These are phyloP conservation scores for Brasenia schreberi DNA, from an alignment of 164 flowering plant genomes.

Conservation along the genomic window DNA sequence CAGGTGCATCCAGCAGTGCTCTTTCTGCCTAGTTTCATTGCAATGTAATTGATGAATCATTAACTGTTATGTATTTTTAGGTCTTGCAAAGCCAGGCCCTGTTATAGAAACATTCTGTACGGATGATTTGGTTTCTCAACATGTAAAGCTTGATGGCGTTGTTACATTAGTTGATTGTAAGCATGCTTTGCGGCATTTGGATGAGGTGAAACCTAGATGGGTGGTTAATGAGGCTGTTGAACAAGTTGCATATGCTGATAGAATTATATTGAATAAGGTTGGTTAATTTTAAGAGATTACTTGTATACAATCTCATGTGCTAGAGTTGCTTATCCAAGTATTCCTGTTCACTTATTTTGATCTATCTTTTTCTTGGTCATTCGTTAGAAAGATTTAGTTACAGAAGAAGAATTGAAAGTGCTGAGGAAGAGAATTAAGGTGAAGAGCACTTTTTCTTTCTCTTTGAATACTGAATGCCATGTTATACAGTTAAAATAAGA, in stretches of 20 bases:
- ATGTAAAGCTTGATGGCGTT: conserved; percentile 94
- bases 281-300: background rate
- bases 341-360: background rate
- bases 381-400: conserved; percentile 77
- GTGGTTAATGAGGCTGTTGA: conserved; percentile 96
- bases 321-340: background rate
- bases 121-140: conserved; percentile 68
- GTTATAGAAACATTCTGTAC: conserved; percentile 85
- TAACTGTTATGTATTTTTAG: conserved; percentile 21
- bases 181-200: conserved; percentile 76
- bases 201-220: conserved; percentile 95
- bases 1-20: conserved; percentile 32
- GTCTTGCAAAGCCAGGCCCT: conserved; percentile 98
- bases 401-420: conserved; percentile 43
- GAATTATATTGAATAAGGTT: conserved; percentile 89
- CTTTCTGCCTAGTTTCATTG: background rate
- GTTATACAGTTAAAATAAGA: background rate
- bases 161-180: conserved; percentile 92
- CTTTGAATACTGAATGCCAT: conserved; percentile 1
- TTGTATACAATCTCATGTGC: background rate
- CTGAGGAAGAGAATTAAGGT: conserved; percentile 68
- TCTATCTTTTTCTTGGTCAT: background rate
- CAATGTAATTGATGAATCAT: too few species aligned
- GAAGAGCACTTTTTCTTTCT: background rate
- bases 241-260: conserved; percentile 97